Evolutionary conservation across 805 yeast genomes (phyloP).

Genomic region (Yamadazyma takamatsuzukensis): DNA sequence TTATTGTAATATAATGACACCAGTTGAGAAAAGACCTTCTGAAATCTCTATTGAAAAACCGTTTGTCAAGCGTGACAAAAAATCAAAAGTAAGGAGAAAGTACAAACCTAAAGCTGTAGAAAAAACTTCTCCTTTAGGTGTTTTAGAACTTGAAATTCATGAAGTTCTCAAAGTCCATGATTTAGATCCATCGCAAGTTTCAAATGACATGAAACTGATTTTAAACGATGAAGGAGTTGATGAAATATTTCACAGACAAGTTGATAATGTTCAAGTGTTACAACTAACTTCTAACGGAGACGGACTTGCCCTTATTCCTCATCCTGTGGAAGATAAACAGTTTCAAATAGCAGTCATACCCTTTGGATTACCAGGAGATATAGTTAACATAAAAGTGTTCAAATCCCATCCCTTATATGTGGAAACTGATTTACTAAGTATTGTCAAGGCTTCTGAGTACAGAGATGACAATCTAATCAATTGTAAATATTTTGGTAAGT

Average conservation of each 20-base stretch:
- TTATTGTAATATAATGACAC: conserved; percentile 1
- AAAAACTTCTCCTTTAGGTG: conserved; percentile 77
- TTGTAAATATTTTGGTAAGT: conserved; percentile 84
- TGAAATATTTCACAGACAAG: conserved; percentile 53
- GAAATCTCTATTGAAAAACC: conserved; percentile 8
- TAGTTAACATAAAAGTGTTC: conserved; percentile 64
- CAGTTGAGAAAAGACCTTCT: conserved; percentile 1
- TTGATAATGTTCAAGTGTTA: conserved; percentile 53
- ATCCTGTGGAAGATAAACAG: conserved; percentile 45
- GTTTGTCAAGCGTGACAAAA: conserved; percentile 14
- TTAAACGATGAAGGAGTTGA: conserved; percentile 55
- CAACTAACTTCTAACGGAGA: conserved; percentile 78
- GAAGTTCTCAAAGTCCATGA: conserved; percentile 45
- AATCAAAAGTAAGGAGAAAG: conserved; percentile 38
- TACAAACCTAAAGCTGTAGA: conserved; percentile 65
- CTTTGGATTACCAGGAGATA: conserved; percentile 84
- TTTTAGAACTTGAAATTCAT: conserved; percentile 68
- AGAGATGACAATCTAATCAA: conserved; percentile 58
- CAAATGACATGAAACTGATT: conserved; percentile 63
- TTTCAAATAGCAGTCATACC: conserved; percentile 77
- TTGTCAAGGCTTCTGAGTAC: conserved; percentile 30
- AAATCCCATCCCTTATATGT: conserved; percentile 73
- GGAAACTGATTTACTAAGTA: conserved; percentile 67
- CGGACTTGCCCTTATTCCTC: conserved; percentile 68
- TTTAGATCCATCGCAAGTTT: conserved; percentile 44